phyloP scores from a whole-genome alignment of 202 grass and related monocot species.

The Schoenoplectus tabernaemontani region DNA sequence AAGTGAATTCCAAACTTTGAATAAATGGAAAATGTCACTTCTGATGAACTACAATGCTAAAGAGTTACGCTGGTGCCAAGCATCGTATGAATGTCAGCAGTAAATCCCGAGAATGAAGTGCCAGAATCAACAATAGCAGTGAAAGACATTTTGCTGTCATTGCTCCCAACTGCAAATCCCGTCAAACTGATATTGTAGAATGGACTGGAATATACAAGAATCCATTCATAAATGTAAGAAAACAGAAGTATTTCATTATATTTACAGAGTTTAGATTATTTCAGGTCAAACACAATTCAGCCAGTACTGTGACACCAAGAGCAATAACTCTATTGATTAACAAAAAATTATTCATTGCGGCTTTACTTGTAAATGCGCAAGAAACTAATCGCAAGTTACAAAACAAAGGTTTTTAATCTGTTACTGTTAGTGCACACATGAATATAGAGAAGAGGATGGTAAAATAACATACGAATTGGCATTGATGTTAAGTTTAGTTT shows the following conservation, averaged over 20 bases:
- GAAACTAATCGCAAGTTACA: neutral
- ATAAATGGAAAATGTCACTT: neutral
- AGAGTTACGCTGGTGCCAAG: constrained; percentile 9
- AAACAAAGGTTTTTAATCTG: neutral
- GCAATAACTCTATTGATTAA: neutral
- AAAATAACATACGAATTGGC: neutral
- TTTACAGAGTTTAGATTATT: neutral
- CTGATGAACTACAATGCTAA: neutral
- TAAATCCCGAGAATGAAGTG: neutral
- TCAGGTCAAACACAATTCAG: neutral
- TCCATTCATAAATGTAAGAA: neutral
- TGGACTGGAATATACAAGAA: constrained; percentile 10
- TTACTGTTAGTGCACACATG: neutral
- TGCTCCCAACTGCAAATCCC: neutral
- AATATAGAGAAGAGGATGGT: neutral
- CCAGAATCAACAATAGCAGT: constrained; percentile 27
- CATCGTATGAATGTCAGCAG: constrained; percentile 2
- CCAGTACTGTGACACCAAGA: neutral
- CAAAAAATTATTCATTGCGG: neutral
- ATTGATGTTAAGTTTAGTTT: constrained; percentile 24
- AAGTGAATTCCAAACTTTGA: neutral
- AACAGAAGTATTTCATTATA: neutral
- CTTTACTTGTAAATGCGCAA: neutral
- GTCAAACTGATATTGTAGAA: constrained; percentile 25
- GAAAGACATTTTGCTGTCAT: neutral